These are phyloP conservation scores for Peronospora farinosa DNA, from an alignment of 352 stramenopile species.

Conservation along the genomic window DNA sequence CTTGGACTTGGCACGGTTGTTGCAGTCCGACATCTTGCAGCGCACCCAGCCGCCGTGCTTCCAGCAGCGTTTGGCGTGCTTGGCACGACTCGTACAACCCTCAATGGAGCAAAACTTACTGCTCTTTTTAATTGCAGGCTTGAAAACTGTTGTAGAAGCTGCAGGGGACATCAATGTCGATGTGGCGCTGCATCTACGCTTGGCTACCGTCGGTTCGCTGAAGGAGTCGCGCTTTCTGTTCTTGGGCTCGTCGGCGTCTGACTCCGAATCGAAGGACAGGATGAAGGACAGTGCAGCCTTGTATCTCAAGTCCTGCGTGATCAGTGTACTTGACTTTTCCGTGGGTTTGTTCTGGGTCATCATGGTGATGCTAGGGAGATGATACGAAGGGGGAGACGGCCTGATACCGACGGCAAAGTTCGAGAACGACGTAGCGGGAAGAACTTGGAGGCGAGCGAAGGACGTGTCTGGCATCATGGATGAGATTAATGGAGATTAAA, in stretches of 20 bases:
- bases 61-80: constrained; percentile 55
- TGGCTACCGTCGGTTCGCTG: constrained; percentile 13
- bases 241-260: constrained; percentile 12
- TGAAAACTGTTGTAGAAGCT: neutral
- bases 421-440: constrained; percentile 10
- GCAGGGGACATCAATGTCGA: neutral
- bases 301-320: constrained; percentile 15
- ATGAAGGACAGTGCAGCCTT: constrained; percentile 34
- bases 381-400: constrained; percentile 5
- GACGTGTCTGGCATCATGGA: constrained; percentile 23
- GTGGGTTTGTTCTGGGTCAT: constrained; percentile 17
- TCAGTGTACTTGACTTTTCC: constrained; percentile 9
- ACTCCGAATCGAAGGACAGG: constrained; percentile 27
- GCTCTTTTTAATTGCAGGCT: constrained; percentile 30
- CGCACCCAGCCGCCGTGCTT: constrained; percentile 51
- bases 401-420: constrained; percentile 8
- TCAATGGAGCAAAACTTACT: constrained; percentile 56
- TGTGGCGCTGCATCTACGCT: constrained; percentile 17
- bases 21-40: constrained; percentile 55
- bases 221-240: constrained; percentile 15
- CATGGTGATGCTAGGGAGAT: constrained; percentile 15
- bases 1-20: constrained; percentile 62
- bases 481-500: constrained; percentile 1
- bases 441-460: constrained; percentile 14
- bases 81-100: constrained; percentile 39